These are phyloP conservation scores for Skeletonema tropicum DNA, from an alignment of 108 stramenopile genomes.

Conservation along the genomic window DNA sequence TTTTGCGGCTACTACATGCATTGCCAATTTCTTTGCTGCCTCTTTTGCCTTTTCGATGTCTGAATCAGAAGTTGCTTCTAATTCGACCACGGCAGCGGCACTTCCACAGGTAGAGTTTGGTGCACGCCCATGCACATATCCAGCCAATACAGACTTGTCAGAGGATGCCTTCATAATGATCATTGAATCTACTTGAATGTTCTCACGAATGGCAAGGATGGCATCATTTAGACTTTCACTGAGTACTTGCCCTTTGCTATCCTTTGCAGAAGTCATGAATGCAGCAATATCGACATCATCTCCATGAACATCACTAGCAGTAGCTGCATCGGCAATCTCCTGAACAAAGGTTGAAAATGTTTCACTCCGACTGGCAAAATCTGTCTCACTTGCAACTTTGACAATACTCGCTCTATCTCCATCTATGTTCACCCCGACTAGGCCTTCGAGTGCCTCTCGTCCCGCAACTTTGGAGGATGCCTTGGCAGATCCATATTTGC, in stretches of 20 bases:
- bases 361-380: slow-evolving; percentile 73
- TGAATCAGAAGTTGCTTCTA: slow-evolving; percentile 21
- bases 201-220: slow-evolving; percentile 82
- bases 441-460: slow-evolving; percentile 71
- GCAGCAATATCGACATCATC: slow-evolving; percentile 17
- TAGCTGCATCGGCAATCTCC: slow-evolving; percentile 66
- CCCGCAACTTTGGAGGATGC: slow-evolving; percentile 70
- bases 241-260: slow-evolving; percentile 42
- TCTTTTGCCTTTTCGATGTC: slow-evolving; percentile 39
- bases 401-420: slow-evolving; percentile 66
- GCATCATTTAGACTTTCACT: slow-evolving; percentile 67
- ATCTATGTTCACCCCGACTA: slow-evolving; percentile 65
- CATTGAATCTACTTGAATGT: slow-evolving; percentile 59
- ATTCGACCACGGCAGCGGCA: slow-evolving; percentile 68
- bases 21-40: slow-evolving; percentile 87
- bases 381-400: slow-evolving; percentile 78
- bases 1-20: slow-evolving; percentile 94
- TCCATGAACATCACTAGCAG: slow-evolving; percentile 22
- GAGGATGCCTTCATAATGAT: slow-evolving; percentile 48
- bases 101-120: slow-evolving; percentile 56
- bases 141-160: slow-evolving; percentile 53
- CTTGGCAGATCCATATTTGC: slow-evolving; percentile 81
- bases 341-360: slow-evolving; percentile 67
- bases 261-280: slow-evolving; percentile 34
- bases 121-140: slow-evolving; percentile 78